These are phyloP conservation scores for Maudiozyma saulgeensis DNA, from an alignment of 805 yeast species.

Conservation along the genomic window DNA sequence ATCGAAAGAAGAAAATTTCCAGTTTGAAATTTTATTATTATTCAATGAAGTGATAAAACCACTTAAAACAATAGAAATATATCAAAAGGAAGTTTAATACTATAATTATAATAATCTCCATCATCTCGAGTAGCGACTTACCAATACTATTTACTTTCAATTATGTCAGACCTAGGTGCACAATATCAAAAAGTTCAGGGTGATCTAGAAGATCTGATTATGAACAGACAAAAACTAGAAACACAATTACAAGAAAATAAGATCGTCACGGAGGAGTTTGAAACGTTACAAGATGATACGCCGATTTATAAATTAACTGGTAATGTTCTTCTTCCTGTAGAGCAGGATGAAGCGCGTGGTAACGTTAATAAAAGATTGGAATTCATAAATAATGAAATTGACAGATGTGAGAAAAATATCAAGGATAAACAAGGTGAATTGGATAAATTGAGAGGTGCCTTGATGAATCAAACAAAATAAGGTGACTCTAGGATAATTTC, in stretches of 20 bases:
- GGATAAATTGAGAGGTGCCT: constrained; percentile 49
- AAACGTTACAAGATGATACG: constrained; percentile 51
- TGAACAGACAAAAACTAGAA: constrained; percentile 77
- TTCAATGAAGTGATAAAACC: too few species aligned
- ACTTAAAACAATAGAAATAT: too few species aligned
- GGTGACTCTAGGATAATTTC: constrained; percentile 11
- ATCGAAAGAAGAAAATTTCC: too few species aligned
- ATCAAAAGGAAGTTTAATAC: too few species aligned
- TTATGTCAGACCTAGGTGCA: constrained; percentile 18
- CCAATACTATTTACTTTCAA: not conserved
- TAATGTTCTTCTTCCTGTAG: constrained; percentile 86
- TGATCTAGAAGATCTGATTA: constrained; percentile 43
- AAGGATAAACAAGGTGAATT: constrained; percentile 43
- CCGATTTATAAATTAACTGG: constrained; percentile 86
- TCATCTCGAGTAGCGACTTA: too few species aligned
- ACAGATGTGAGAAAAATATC: constrained; percentile 64
- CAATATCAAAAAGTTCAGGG: constrained; percentile 37
- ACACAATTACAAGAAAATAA: constrained; percentile 91
- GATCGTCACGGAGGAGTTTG: constrained; percentile 79
- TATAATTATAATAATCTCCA: too few species aligned
- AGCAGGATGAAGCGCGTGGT: constrained; percentile 64
- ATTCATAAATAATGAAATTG: constrained; percentile 72
- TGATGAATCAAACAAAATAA: constrained; percentile 33
- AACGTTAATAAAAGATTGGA: constrained; percentile 87
- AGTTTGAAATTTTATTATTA: too few species aligned